A percentile compares a stretch with the other conserved stretches of the same genome.
phyloP scores from a whole-genome alignment of 2,329 filamentous ascomycete species.

The Fusarium marasasianum region DNA sequence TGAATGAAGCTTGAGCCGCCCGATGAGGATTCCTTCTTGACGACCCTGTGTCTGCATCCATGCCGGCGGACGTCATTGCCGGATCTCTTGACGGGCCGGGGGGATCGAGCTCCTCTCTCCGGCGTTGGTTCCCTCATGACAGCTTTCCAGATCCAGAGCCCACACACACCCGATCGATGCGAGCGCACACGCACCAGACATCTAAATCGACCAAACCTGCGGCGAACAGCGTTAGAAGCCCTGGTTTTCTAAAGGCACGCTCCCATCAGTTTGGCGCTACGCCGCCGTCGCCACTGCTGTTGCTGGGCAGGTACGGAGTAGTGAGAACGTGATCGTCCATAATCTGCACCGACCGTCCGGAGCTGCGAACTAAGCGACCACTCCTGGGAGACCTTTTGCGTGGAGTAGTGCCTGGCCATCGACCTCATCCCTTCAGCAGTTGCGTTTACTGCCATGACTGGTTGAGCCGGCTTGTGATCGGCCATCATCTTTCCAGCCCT shows the following conservation, averaged over 20 bases:
- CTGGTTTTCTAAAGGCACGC: slow-evolving; percentile 12
- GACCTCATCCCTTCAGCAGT: slow-evolving; percentile 10
- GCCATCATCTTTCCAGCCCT: slow-evolving; percentile 16
- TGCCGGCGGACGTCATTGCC: slow-evolving; percentile 31
- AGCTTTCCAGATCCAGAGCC: slow-evolving; percentile 36
- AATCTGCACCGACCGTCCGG: slow-evolving; percentile 22
- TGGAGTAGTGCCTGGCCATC: neutral
- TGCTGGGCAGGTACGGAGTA: neutral
- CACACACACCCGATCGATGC: slow-evolving; percentile 37
- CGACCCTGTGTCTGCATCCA: slow-evolving; percentile 21
- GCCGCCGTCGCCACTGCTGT: slow-evolving; percentile 1
- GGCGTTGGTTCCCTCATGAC: slow-evolving; percentile 34
- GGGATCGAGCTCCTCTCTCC: slow-evolving; percentile 28
- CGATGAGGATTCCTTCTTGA: slow-evolving; percentile 10
- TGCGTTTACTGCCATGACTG: slow-evolving; percentile 8
- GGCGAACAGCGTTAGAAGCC: slow-evolving; percentile 20
- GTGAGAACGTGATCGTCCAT: slow-evolving; percentile 16
- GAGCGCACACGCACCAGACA: slow-evolving; percentile 22
- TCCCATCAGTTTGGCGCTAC: slow-evolving; percentile 19
- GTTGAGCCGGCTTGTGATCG: slow-evolving; percentile 17
- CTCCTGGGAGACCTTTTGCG: slow-evolving; percentile 14
- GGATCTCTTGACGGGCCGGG: slow-evolving; percentile 34
- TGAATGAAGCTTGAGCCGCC: slow-evolving; percentile 7
- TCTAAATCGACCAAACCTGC: slow-evolving; percentile 27
- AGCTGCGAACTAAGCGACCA: slow-evolving; percentile 13